phyloP scores from a whole-genome alignment of 2,329 filamentous ascomycete species.

The Apiospora saccharicola region DNA sequence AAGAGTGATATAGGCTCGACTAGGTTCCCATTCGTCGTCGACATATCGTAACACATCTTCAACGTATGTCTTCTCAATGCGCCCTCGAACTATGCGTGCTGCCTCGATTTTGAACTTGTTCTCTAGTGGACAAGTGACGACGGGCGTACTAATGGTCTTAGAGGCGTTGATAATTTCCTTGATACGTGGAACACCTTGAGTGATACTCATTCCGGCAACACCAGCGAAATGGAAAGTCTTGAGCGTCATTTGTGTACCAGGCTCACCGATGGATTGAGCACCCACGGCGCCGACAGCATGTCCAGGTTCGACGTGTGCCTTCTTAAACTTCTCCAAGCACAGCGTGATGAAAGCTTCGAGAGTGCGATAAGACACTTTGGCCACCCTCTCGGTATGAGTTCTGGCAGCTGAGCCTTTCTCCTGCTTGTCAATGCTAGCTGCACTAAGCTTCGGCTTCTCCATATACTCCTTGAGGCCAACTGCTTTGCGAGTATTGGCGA shows the following conservation, averaged over 20 bases:
- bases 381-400: constrained; percentile 69
- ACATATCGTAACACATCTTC: constrained; percentile 82
- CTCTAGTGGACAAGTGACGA: constrained; percentile 86
- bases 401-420: constrained; percentile 38
- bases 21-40: constrained; percentile 87
- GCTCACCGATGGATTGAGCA: constrained; percentile 97
- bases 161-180: constrained; percentile 99
- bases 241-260: constrained; percentile 97
- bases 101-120: constrained; percentile 78
- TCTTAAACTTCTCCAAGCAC: constrained; percentile 89
- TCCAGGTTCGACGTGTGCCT: constrained; percentile 90
- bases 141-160: constrained; percentile 89
- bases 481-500: constrained; percentile 61
- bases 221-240: constrained; percentile 99
- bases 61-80: constrained; percentile 94
- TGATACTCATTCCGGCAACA: constrained; percentile 99
- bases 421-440: constrained; percentile 40
- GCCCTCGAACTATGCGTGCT: constrained; percentile 89
- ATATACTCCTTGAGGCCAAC: constrained; percentile 57
- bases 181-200: constrained; percentile 98
- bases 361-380: constrained; percentile 81
- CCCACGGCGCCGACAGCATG: constrained; percentile 96
- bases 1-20: constrained; percentile 78
- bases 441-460: constrained; percentile 31
- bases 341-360: constrained; percentile 79